Base-by-base conservation (phyloP, 257 asterid genomes). In the Haberlea rhodopensis region DNA sequence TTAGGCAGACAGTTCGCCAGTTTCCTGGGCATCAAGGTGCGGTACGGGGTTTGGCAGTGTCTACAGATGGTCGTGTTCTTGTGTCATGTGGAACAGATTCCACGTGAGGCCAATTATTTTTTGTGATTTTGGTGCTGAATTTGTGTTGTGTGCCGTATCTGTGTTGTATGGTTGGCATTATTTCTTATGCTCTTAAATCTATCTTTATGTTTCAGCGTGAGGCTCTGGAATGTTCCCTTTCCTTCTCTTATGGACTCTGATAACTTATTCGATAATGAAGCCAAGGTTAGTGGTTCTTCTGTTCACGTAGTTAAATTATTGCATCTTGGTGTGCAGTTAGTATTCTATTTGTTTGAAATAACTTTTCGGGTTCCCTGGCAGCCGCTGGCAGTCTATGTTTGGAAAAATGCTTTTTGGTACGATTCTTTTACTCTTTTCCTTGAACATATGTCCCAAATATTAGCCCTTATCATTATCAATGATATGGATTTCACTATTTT, bases 11-110 rank as follows among this genome's bases (percentile, higher is more conserved):
- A 28, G 90, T 89, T 24, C 68, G 92, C 73, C 96, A 82, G 81
- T 91, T 91, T 84, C 83, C 96, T 75, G 98, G 98, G 55, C 98
- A 91, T 82, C 89, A 85, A 78, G 96, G 96, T 65, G 92, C 94
- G 10, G 96, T 91, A 43, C 76, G 76, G 31, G 98, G 98, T 71
- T 75, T 91, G 69, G 66, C 96, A 26, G 92, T 76, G 55, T 89
- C 98, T 67, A 87, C 96, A 8, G 96, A 89, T 73, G 98, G 98
- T 11, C 82, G 77, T 40, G 77, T 89, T 76, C 84, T 91, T 74
- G 90, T 91, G 37, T 91, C 98, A 45, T 91, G 98, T 68, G 98
- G 98, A 69, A 84, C 87, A 63, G 98, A 91, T 87, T 78, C 94
- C 73, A 85, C 95, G 96, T 91, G 81, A 85, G 95, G 70, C 67